A percentile compares a stretch with the other conserved stretches of the same genome.
Evolutionary conservation across 305 asterid species (phyloP).

Genomic region (Andrographis paniculata): DNA sequence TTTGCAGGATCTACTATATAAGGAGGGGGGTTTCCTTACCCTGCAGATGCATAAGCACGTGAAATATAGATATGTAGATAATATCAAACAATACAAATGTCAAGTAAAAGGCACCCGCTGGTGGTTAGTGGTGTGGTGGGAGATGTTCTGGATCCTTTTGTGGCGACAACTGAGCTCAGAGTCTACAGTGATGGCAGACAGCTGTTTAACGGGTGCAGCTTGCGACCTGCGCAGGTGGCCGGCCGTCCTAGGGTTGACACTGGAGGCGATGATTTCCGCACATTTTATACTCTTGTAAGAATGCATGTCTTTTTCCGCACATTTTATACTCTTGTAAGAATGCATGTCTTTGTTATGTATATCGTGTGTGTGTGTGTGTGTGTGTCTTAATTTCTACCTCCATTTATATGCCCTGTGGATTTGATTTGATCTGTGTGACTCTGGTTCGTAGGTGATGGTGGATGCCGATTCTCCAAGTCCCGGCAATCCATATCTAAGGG

Average conservation of each 20-base stretch:
- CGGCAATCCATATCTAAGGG: conserved; percentile 28
- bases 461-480: conserved; percentile 42
- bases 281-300: conserved; percentile 32
- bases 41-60: too few relatives aligned
- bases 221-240: conserved; percentile 32
- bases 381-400: not conserved
- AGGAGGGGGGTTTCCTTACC: too few relatives aligned
- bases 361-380: not conserved
- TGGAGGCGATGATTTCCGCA: conserved; percentile 30
- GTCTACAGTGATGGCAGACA: conserved; percentile 14
- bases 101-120: conserved; percentile 30
- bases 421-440: not conserved
- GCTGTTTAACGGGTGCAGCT: conserved; percentile 24
- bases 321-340: not conserved
- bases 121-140: conserved; percentile 42
- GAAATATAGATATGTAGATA: too few relatives aligned
- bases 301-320: not conserved
- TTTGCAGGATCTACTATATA: too few relatives aligned
- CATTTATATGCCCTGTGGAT: not conserved
- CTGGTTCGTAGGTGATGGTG: conserved; percentile 25
- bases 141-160: conserved; percentile 35
- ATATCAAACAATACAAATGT: conserved; percentile 6
- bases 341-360: not conserved
- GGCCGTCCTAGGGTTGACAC: conserved; percentile 34
- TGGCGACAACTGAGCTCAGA: conserved; percentile 16